phyloP scores from a whole-genome alignment of 2,329 filamentous ascomycete genomes.

The Trichoderma arundinaceum region DNA sequence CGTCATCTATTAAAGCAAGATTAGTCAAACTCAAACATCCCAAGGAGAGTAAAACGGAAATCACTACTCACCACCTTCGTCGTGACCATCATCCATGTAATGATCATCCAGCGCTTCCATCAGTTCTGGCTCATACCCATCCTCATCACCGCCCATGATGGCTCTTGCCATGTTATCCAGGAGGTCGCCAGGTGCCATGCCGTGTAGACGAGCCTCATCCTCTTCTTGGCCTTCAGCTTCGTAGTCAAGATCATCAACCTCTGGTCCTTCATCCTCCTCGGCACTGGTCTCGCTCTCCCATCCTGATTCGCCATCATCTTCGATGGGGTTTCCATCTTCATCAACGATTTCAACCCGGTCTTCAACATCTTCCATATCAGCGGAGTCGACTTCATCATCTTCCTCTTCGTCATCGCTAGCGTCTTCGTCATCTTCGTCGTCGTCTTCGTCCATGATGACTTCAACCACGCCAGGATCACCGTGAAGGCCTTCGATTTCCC shows the following conservation, averaged over 20 bases:
- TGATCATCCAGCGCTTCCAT: constrained; percentile 58
- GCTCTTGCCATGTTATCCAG: constrained; percentile 63
- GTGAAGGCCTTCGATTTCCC: constrained; percentile 77
- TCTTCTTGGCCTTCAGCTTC: constrained; percentile 62
- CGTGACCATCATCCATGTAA: constrained; percentile 61
- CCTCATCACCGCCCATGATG: constrained; percentile 58
- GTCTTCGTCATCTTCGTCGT: constrained; percentile 69
- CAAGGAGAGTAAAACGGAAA: neutral
- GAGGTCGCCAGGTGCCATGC: constrained; percentile 52
- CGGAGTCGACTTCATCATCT: constrained; percentile 53
- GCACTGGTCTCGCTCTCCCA: constrained; percentile 67
- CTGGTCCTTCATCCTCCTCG: constrained; percentile 60
- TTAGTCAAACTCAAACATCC: neutral
- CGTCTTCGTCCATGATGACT: constrained; percentile 78
- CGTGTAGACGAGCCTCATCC: constrained; percentile 56
- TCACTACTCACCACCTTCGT: constrained; percentile 60
- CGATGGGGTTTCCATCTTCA: constrained; percentile 64
- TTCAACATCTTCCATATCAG: constrained; percentile 59
- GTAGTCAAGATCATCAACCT: constrained; percentile 60
- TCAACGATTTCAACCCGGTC: constrained; percentile 65
- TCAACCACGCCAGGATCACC: constrained; percentile 68
- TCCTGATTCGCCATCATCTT: constrained; percentile 64
- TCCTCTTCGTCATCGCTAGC: constrained; percentile 61
- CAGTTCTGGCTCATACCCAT: constrained; percentile 59
- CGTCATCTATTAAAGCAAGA: constrained; percentile 46